Base-by-base conservation (phyloP, 192 early-diverging fungal genomes). In the Backusella parvicylindrica region DNA sequence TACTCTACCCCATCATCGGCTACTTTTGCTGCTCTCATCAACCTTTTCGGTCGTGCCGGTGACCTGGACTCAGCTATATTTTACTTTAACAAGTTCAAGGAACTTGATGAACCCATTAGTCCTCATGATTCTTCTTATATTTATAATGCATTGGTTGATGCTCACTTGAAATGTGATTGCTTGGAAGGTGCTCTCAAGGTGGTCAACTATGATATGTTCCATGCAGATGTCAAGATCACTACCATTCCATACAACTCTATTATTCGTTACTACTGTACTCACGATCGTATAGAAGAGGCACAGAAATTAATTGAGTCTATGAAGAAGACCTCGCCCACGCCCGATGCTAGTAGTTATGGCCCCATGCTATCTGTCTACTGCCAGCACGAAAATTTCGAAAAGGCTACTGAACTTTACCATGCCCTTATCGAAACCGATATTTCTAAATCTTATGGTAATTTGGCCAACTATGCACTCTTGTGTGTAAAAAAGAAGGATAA, bases 21-120 rank as follows among this genome's bases (percentile, higher is more conserved):
- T 32, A 89, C 88, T 3, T 89, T 86, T 78, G 86, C 85, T 21
- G 84, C 88, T 13, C 80, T 89, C 36, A 88, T 89, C 74, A 84
- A 84, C 32, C 38, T 83, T 4, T 83, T 79, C 74, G 81, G 81
- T 4, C 78, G 78, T 64, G 77, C 74, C 23, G 78, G 81, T 23
- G 81, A 83, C 65, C 41, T 83, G 7, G 31, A 60, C 6, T 73
- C 75, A 37, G 74, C 81, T 3, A 33, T 76, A 2, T 47, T 47
- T 2, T 77, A 75, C 69, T 83, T 79, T 71, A 53, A 71, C 15
- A 78, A 67, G 15, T 83, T 77, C 60, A 68, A 71, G 26, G 38
- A 64, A 2, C 33, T 76, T 1, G 63, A 71, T 26, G 38, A 36
- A 1, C n/a, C 53, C 0, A 15, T 77, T 53, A 64, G 31, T 28